Base-by-base conservation (phyloP, 805 yeast genomes). In the Millerozyma acaciae region DNA sequence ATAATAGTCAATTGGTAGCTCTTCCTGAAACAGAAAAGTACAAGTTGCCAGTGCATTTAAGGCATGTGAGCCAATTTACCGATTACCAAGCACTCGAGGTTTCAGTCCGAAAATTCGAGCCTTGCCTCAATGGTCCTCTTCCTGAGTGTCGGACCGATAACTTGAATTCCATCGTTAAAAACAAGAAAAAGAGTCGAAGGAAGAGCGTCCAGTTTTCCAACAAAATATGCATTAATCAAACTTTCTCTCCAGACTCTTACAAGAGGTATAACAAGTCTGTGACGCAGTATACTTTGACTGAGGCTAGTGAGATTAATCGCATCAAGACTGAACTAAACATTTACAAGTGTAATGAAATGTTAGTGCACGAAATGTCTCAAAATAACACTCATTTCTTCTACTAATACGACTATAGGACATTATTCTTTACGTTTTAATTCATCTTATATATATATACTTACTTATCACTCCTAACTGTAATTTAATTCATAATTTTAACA, bases 381-480 rank as follows among this genome's bases (percentile, higher is more conserved):
- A 55, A 60, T 19, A 73, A 76, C 51, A 84, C 90, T 6, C 90
- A 84, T 48, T 79, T 73, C 52, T 81, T 80, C 50, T 70, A 65
- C 41, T 68, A 61, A 33, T 48, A 22, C 36, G 16, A 12, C 8
- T 4, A 9, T 19, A 20, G 22, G 7, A 21, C 13, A 26, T 12
- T 30, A 23, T 23, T 23, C 26, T 23, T 23, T 23, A 23, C 13
- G 26, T 23, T n/a, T n/a, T n/a, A n/a, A n/a, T n/a, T n/a, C n/a
- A n/a, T n/a, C n/a, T n/a, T n/a, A n/a, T n/a, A n/a, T n/a, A n/a
- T n/a, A n/a, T n/a, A n/a, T n/a, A n/a, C n/a, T n/a, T n/a, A n/a
- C n/a, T n/a, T n/a, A n/a, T n/a, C n/a, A n/a, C n/a, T 6, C 10
- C 6, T 26, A 14, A 18, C 17, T 7, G 17, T 15, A 18, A 3